Evolutionary conservation across 2,329 filamentous ascomycete species (phyloP).

Genomic region (Fusarium pininemorale): DNA sequence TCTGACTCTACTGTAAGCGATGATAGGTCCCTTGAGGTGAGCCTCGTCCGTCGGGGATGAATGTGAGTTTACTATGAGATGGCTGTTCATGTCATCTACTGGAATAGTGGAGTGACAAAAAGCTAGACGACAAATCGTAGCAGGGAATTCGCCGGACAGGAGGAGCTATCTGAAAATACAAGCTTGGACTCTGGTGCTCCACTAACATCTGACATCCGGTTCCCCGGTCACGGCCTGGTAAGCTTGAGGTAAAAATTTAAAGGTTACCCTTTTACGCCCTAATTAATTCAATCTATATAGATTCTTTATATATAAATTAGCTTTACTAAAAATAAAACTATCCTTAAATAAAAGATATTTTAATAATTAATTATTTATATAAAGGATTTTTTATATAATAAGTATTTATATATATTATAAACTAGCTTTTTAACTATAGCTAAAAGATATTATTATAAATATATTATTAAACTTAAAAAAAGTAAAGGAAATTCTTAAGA

Average conservation of each 20-base stretch:
- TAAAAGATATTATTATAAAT: too few species aligned
- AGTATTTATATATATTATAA: too few species aligned
- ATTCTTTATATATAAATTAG: too few species aligned
- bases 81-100: neutral
- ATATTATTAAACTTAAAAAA: too few species aligned
- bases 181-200: neutral
- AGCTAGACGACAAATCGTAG: neutral
- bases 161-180: neutral
- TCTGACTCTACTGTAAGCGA: neutral
- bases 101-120: neutral
- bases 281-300: too few species aligned
- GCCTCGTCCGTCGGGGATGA: neutral
- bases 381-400: too few species aligned
- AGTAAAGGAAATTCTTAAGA: too few species aligned
- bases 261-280: too few species aligned
- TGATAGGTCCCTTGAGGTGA: neutral
- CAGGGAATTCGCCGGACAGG: neutral
- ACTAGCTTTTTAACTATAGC: too few species aligned
- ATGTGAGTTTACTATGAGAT: neutral
- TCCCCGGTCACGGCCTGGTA: neutral
- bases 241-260: fast-evolving
- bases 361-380: too few species aligned
- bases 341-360: too few species aligned
- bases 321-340: too few species aligned
- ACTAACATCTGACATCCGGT: neutral